These are phyloP conservation scores for Schizothecium vesticola DNA, from an alignment of 495 filamentous ascomycete species.

Conservation along the genomic window DNA sequence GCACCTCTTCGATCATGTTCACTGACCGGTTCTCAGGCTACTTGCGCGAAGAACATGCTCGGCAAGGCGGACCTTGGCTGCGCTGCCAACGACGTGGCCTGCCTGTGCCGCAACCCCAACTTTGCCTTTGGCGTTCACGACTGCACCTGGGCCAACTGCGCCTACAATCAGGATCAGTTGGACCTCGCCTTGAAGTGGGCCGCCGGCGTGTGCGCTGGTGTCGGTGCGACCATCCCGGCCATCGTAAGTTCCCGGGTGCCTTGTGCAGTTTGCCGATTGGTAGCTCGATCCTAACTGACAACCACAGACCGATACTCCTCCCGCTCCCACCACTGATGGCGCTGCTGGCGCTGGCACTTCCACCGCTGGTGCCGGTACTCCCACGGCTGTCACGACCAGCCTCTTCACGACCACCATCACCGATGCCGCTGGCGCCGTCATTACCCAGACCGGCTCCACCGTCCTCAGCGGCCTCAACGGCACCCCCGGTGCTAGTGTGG, in stretches of 20 bases:
- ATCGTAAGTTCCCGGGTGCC: background rate
- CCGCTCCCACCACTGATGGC: background rate
- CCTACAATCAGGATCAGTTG: constrained; percentile 37
- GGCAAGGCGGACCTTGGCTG: constrained; percentile 62
- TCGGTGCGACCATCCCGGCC: background rate
- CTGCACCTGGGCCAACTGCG: constrained; percentile 61
- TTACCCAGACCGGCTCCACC: constrained; percentile 24
- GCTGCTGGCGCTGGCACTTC: background rate
- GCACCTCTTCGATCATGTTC: background rate
- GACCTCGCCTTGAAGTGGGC: constrained; percentile 31
- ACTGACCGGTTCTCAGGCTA: constrained; percentile 47
- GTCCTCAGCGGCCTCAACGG: constrained; percentile 17
- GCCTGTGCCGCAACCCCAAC: constrained; percentile 64
- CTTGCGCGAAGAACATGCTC: constrained; percentile 71
- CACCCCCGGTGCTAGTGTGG: constrained; percentile 14
- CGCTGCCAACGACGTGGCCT: constrained; percentile 45
- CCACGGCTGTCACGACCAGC: constrained; percentile 23
- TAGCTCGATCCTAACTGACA: background rate
- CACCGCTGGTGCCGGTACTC: background rate
- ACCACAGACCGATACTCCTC: background rate
- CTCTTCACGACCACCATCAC: constrained; percentile 30
- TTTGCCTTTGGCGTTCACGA: constrained; percentile 75
- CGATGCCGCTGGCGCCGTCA: constrained; percentile 12
- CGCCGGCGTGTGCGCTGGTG: constrained; percentile 29
- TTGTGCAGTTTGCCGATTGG: background rate